Percentiles rank a stretch among this genome's conserved stretches.
Evolutionary conservation across 2,329 filamentous ascomycete genomes (phyloP).

Genomic region (Paracoccidioides brasiliensis): DNA sequence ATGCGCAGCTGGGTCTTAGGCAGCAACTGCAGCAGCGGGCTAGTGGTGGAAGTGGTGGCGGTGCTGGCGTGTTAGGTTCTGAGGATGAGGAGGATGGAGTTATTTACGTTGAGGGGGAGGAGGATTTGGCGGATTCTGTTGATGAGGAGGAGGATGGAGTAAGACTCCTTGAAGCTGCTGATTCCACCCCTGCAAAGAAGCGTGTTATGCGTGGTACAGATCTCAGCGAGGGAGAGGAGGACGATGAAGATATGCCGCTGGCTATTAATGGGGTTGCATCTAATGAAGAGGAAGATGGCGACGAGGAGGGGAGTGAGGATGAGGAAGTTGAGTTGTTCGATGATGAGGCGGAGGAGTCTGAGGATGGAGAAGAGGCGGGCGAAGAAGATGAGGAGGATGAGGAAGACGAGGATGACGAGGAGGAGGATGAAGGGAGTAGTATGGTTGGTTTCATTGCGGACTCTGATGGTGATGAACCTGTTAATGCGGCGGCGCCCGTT

Average conservation of each 20-base stretch:
- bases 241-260: constrained; percentile 45
- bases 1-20: constrained; percentile 74
- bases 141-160: constrained; percentile 33
- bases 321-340: constrained; percentile 33
- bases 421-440: constrained; percentile 47
- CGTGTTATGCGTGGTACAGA: constrained; percentile 18
- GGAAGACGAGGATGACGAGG: constrained; percentile 49
- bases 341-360: constrained; percentile 32
- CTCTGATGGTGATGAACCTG: constrained; percentile 30
- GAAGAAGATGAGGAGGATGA: constrained; percentile 40
- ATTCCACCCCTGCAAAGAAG: constrained; percentile 6
- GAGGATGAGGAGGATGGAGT: constrained; percentile 55
- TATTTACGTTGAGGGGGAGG: constrained; percentile 77
- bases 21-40: constrained; percentile 48
- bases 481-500: constrained; percentile 14
- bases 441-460: constrained; percentile 36
- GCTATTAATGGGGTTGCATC: constrained; percentile 38
- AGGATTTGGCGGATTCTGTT: constrained; percentile 40
- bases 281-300: constrained; percentile 28
- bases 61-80: constrained; percentile 28
- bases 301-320: constrained; percentile 34
- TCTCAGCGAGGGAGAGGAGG: constrained; percentile 37
- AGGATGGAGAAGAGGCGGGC: constrained; percentile 31
- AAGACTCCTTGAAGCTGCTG: constrained; percentile 24
- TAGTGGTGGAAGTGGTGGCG: constrained; percentile 39